These are phyloP conservation scores for Hericium coralloides DNA, from an alignment of 768 basidiomycete genomes.

Conservation along the genomic window DNA sequence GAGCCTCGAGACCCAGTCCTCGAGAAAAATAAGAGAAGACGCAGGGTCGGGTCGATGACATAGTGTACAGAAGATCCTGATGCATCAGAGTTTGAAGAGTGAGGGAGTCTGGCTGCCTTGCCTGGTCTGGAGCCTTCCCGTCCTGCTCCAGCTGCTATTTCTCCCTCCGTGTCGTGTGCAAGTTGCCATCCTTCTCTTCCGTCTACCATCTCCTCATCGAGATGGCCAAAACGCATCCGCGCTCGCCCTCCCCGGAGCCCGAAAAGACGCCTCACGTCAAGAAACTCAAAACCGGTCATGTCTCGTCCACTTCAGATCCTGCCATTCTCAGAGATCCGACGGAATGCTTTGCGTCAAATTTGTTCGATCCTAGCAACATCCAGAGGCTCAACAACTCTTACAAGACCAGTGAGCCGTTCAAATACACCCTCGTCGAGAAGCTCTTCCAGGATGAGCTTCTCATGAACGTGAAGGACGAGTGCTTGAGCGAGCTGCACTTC, in stretches of 20 bases:
- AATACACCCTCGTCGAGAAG: slow-evolving; percentile 70
- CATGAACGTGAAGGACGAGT: slow-evolving; percentile 75
- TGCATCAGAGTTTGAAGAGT: no score
- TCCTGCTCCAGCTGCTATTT: neutral
- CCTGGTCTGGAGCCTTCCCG: neutral
- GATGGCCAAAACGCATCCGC: slow-evolving; percentile 40
- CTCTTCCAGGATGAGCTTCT: slow-evolving; percentile 82
- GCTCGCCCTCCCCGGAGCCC: slow-evolving; percentile 33
- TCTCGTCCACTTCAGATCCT: slow-evolving; percentile 12
- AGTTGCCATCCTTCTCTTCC: neutral
- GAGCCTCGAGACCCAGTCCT: no score
- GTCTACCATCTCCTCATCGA: neutral
- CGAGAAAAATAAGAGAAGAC: no score
- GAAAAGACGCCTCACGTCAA: slow-evolving; percentile 30
- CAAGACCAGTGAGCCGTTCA: slow-evolving; percentile 57
- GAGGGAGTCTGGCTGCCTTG: neutral
- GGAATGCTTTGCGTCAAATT: slow-evolving; percentile 36
- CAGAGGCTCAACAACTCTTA: slow-evolving; percentile 51
- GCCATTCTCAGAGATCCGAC: slow-evolving; percentile 18
- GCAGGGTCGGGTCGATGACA: no score
- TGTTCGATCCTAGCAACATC: slow-evolving; percentile 52
- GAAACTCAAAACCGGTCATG: slow-evolving; percentile 29
- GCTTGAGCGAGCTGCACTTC: slow-evolving; percentile 68
- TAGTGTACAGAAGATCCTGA: no score
- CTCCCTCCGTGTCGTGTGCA: neutral